phyloP scores from a whole-genome alignment of 2,329 filamentous ascomycete genomes.

The Venturia asperata region DNA sequence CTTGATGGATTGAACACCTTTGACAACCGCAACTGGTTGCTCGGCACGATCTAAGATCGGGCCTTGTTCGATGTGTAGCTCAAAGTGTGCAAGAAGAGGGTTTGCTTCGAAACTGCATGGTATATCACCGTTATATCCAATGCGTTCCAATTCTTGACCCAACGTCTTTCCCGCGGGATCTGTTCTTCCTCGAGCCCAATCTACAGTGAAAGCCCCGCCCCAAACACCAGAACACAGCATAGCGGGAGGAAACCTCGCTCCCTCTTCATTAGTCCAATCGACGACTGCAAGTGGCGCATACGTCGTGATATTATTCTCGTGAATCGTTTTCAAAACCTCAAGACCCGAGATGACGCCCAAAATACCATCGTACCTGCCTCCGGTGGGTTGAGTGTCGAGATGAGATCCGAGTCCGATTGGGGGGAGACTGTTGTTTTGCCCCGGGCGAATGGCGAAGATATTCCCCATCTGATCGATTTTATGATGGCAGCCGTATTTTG shows the following conservation, averaged over 20 bases:
- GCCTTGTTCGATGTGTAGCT: conserved; percentile 26
- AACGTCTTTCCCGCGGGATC: conserved; percentile 26
- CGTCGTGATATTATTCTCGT: conserved; percentile 29
- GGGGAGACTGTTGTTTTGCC: conserved; percentile 22
- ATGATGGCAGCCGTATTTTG: conserved; percentile 27
- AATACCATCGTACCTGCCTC: conserved; percentile 26
- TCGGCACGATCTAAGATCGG: conserved; percentile 23
- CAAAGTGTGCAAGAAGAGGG: conserved; percentile 26
- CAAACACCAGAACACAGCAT: conserved; percentile 24
- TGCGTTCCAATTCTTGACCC: conserved; percentile 27
- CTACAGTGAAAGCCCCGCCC: conserved; percentile 24
- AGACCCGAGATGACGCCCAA: conserved; percentile 27
- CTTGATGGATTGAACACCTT: conserved; percentile 25
- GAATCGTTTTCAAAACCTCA: conserved; percentile 33
- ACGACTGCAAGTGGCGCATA: conserved; percentile 16
- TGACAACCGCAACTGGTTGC: conserved; percentile 25
- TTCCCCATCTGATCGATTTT: conserved; percentile 33
- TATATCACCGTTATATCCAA: conserved; percentile 29
- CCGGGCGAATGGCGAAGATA: conserved; percentile 29
- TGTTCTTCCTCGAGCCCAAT: conserved; percentile 26
- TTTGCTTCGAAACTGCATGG: conserved; percentile 24
- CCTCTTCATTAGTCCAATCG: conserved; percentile 23
- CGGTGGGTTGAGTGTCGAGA: conserved; percentile 26
- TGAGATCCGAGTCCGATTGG: conserved; percentile 25
- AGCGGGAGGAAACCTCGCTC: conserved; percentile 24